Conservation (phyloP, 352 stramenopile species). For the Phytophthora foliorum region DNA sequence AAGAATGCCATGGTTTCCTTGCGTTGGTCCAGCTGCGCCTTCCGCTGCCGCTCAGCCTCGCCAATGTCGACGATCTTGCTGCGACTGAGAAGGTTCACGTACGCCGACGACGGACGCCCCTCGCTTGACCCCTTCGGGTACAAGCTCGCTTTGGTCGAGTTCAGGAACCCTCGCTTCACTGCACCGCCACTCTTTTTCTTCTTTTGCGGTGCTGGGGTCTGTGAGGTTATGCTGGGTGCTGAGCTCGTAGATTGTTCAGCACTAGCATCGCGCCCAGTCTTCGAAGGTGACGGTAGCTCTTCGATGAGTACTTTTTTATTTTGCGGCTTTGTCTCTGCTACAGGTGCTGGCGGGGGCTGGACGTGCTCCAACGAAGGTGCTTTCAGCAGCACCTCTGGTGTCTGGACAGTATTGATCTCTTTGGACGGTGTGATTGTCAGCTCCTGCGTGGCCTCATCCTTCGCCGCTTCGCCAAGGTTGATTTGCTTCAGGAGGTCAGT, state of each 20-base stretch:
- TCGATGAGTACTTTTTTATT: slow-evolving; percentile 59
- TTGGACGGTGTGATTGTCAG: slow-evolving; percentile 26
- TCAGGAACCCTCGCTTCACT: slow-evolving; percentile 86
- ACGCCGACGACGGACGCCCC: slow-evolving; percentile 67
- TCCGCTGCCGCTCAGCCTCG: slow-evolving; percentile 52
- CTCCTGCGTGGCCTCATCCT: slow-evolving; percentile 20
- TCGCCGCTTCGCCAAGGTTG: slow-evolving; percentile 30
- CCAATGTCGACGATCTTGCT: slow-evolving; percentile 85
- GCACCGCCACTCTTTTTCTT: slow-evolving; percentile 30
- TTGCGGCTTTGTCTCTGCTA: slow-evolving; percentile 1
- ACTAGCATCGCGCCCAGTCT: background rate
- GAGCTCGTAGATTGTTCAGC: slow-evolving; percentile 1
- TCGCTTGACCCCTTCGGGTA: slow-evolving; percentile 83
- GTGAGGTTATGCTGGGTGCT: slow-evolving; percentile 1
- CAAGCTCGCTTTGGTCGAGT: slow-evolving; percentile 61
- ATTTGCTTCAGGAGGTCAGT: slow-evolving; percentile 72
- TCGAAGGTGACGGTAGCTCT: slow-evolving; percentile 39
- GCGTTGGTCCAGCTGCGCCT: slow-evolving; percentile 39
- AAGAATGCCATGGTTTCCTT: slow-evolving; percentile 45
- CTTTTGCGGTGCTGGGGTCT: slow-evolving; percentile 14
- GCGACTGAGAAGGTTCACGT: slow-evolving; percentile 82
- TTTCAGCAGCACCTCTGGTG: slow-evolving; percentile 19
- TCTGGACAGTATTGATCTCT: slow-evolving; percentile 4
- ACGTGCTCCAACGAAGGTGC: slow-evolving; percentile 4
- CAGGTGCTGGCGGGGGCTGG: slow-evolving; percentile 20